Percentiles rank a stretch among this genome's conserved stretches.
Conservation (phyloP, 2,329 filamentous ascomycete species). For the Aspergillus sp. region DNA sequence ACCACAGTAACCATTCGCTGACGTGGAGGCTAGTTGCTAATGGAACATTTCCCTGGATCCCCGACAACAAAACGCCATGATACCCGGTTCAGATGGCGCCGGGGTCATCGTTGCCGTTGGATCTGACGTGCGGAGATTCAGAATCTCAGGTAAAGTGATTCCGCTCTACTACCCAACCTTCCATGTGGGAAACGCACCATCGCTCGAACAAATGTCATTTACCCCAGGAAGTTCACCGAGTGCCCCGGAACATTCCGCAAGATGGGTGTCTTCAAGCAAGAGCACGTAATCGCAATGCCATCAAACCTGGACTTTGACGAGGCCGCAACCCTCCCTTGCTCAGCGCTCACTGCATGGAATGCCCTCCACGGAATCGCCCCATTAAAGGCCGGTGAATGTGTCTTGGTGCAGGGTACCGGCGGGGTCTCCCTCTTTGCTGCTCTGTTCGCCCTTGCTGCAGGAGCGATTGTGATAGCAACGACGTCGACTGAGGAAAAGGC, state of each 20-base stretch:
- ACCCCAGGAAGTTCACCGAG: neutral
- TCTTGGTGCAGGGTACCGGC: slow-evolving; percentile 57
- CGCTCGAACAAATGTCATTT: neutral
- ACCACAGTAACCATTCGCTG: too few species aligned
- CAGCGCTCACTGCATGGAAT: slow-evolving; percentile 58
- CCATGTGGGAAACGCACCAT: neutral
- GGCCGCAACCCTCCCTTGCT: slow-evolving; percentile 55
- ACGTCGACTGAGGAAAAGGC: slow-evolving; percentile 55
- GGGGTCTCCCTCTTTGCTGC: slow-evolving; percentile 53
- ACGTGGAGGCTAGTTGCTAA: too few species aligned
- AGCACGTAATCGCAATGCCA: slow-evolving; percentile 53
- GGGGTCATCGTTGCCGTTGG: neutral
- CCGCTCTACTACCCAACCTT: neutral
- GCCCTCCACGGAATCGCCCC: slow-evolving; percentile 52
- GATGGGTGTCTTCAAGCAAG: slow-evolving; percentile 63
- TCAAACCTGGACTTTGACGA: slow-evolving; percentile 50
- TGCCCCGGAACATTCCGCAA: slow-evolving; percentile 58
- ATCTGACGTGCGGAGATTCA: neutral
- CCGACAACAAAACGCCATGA: neutral
- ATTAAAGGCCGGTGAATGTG: slow-evolving; percentile 52
- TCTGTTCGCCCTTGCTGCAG: slow-evolving; percentile 44
- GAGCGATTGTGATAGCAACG: slow-evolving; percentile 54
- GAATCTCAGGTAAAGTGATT: neutral
- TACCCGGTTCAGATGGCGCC: neutral
- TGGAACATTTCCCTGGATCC: too few species aligned